A percentile compares a stretch with the other conserved stretches of the same genome.
These are phyloP conservation scores for Plantago lanceolata DNA, from an alignment of 305 asterid genomes.

Conservation along the genomic window DNA sequence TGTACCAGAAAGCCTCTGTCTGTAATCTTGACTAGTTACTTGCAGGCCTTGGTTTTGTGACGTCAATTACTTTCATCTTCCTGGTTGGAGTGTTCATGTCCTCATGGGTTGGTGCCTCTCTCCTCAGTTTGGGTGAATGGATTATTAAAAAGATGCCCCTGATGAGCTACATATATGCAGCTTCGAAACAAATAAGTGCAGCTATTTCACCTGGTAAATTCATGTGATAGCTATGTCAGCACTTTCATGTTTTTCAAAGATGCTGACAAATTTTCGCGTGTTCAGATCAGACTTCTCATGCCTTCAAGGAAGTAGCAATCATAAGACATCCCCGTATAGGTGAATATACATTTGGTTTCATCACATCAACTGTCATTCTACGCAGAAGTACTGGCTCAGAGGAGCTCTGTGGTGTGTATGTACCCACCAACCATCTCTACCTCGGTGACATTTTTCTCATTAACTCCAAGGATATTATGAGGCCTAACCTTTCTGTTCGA, in stretches of 20 bases:
- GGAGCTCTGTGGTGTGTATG: slow-evolving; percentile 33
- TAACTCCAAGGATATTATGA: slow-evolving; percentile 28
- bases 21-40: neutral
- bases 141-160: slow-evolving; percentile 49
- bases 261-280: neutral
- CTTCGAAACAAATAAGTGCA: slow-evolving; percentile 50
- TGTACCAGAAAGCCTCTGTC: neutral
- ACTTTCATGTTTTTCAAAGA: neutral
- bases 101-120: slow-evolving; percentile 55
- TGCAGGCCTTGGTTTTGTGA: slow-evolving; percentile 50
- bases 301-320: slow-evolving; percentile 40
- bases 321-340: slow-evolving; percentile 45
- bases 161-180: slow-evolving; percentile 46
- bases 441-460: slow-evolving; percentile 23
- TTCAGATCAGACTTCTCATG: slow-evolving; percentile 30
- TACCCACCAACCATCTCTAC: slow-evolving; percentile 27
- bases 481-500: slow-evolving; percentile 33
- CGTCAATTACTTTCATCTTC: slow-evolving; percentile 46
- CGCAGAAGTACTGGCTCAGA: slow-evolving; percentile 28
- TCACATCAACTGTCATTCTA: slow-evolving; percentile 24
- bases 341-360: slow-evolving; percentile 29
- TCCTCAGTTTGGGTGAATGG: slow-evolving; percentile 48
- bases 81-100: slow-evolving; percentile 52
- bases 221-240: neutral
- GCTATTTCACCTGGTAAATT: slow-evolving; percentile 51